A percentile compares a stretch with the other conserved stretches of the same genome.
Conservation (phyloP, 2,329 filamentous ascomycete species). For the Cryphonectria naterciae region DNA sequence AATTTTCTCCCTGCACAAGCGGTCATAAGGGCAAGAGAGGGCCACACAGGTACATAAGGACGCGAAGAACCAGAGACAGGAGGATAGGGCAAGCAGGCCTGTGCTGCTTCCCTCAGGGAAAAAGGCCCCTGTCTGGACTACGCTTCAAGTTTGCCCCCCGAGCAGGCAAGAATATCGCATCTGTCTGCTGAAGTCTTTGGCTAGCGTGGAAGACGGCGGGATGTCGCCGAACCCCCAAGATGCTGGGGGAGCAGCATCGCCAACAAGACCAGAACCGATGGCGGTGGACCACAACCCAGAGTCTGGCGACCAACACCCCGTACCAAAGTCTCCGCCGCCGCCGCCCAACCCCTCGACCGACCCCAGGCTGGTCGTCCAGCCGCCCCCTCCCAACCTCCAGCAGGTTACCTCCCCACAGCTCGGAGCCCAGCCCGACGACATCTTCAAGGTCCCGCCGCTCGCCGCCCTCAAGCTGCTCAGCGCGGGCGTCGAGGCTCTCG, state of each 20-base stretch:
- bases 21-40: background rate
- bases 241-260: slow-evolving; percentile 13
- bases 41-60: background rate
- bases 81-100: background rate
- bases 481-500: slow-evolving; percentile 70
- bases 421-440: slow-evolving; percentile 57
- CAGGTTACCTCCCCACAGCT: slow-evolving; percentile 35
- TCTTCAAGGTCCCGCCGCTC: slow-evolving; percentile 73
- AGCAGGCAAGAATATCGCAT: background rate
- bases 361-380: slow-evolving; percentile 37
- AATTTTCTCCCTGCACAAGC: background rate
- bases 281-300: background rate
- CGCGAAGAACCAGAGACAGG: background rate
- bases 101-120: background rate
- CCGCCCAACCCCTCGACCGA: slow-evolving; percentile 44
- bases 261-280: slow-evolving; percentile 5
- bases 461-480: slow-evolving; percentile 82
- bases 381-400: slow-evolving; percentile 32
- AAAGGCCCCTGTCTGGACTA: background rate
- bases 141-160: background rate
- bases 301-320: slow-evolving; percentile 32
- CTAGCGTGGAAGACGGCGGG: slow-evolving; percentile 7
- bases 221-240: slow-evolving; percentile 29
- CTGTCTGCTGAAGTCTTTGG: background rate
- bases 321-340: slow-evolving; percentile 42